These are phyloP conservation scores for Prunus yedoensis DNA, from an alignment of 331 rosid species.

Conservation along the genomic window DNA sequence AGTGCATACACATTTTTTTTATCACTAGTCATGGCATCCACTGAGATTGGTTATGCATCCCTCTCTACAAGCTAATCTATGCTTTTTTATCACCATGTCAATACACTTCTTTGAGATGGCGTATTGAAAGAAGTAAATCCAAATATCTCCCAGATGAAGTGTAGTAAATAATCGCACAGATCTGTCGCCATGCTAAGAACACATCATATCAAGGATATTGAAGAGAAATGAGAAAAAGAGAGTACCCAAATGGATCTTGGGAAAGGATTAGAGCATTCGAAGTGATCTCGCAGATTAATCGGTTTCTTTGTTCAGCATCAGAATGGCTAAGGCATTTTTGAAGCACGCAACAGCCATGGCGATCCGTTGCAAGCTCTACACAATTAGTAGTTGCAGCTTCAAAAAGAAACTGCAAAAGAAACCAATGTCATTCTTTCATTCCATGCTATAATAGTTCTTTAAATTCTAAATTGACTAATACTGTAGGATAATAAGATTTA, in stretches of 20 bases:
- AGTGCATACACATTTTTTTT: too few relatives aligned
- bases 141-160: conserved; percentile 3
- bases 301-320: conserved; percentile 34
- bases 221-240: conserved; percentile 5
- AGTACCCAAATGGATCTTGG: conserved; percentile 60
- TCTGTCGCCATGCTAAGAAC: background rate
- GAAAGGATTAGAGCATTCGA: conserved; percentile 52
- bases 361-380: conserved; percentile 54
- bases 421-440: background rate
- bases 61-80: background rate
- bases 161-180: background rate
- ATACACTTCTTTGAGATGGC: background rate
- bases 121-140: background rate
- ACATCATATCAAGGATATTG: background rate
- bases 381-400: conserved; percentile 49
- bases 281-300: conserved; percentile 42
- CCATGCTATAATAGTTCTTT: background rate
- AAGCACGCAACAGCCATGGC: conserved; percentile 67
- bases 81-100: background rate
- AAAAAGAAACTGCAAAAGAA: conserved; percentile 49
- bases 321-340: conserved; percentile 54
- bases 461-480: background rate
- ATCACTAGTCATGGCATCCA: background rate
- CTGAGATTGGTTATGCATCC: background rate
- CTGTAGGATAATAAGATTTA: background rate